A percentile compares a stretch with the other conserved stretches of the same genome.
Evolutionary conservation across 2,329 filamentous ascomycete species (phyloP).

Genomic region (Fusarium aywerte): DNA sequence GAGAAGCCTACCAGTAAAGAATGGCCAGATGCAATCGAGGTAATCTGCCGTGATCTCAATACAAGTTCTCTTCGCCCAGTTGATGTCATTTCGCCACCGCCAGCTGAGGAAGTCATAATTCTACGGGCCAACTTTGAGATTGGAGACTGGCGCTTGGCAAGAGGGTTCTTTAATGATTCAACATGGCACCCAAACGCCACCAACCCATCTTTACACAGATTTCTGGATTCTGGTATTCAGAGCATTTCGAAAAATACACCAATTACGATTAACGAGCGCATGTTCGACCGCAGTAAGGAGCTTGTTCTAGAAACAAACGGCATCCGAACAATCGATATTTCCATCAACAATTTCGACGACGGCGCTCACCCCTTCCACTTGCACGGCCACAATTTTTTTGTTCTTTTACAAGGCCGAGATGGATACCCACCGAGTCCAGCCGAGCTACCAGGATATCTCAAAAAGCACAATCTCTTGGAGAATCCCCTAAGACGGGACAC

Average conservation of each 20-base stretch:
- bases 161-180: slow-evolving; percentile 65
- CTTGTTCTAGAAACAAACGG: slow-evolving; percentile 63
- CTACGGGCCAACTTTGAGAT: slow-evolving; percentile 67
- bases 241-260: slow-evolving; percentile 15
- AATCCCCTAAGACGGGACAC: slow-evolving; percentile 56
- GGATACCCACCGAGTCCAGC: slow-evolving; percentile 51
- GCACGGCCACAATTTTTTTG: slow-evolving; percentile 69
- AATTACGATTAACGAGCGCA: slow-evolving; percentile 46
- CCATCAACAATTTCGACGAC: slow-evolving; percentile 70
- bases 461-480: slow-evolving; percentile 37
- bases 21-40: slow-evolving; percentile 60
- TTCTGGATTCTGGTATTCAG: slow-evolving; percentile 44
- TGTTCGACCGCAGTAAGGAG: slow-evolving; percentile 48
- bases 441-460: slow-evolving; percentile 43
- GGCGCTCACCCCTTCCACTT: slow-evolving; percentile 61
- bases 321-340: slow-evolving; percentile 64
- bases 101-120: slow-evolving; percentile 55
- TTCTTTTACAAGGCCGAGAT: slow-evolving; percentile 49
- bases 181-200: slow-evolving; percentile 58
- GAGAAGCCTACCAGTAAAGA: slow-evolving; percentile 55
- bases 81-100: slow-evolving; percentile 50
- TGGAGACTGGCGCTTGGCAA: slow-evolving; percentile 62
- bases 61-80: slow-evolving; percentile 58
- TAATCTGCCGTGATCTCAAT: slow-evolving; percentile 65
- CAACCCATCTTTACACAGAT: slow-evolving; percentile 51